Evolutionary conservation across 2,329 filamentous ascomycete species (phyloP), one percentile per base, ranked within the genome.

Genomic region (Tolypocladium endophyticum): DNA sequence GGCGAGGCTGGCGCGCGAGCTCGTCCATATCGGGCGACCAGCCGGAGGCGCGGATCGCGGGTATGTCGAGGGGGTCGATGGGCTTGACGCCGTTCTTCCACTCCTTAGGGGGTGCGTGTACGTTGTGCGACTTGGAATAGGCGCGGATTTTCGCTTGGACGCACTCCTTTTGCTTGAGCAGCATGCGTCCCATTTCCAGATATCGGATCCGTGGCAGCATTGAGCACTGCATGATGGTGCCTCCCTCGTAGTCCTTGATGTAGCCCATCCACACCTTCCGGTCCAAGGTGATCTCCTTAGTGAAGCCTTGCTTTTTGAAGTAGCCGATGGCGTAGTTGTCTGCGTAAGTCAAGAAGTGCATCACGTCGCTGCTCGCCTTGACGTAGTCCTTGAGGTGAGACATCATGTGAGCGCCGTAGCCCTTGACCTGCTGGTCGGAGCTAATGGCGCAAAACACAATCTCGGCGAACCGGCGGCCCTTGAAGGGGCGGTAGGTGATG

Each of bases 21-120:
- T 96, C 92, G 75, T 99, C 94, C 94, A 99, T 99, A 70, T 96
- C 93, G 0, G 90, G 89, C 0, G 90, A 95, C 94, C 94, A 99
- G 63, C 94, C 93, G 0, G 91, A 94, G 55, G 87, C 89, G 67
- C 87, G 91, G 74, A 99, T 97, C 18, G 93, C 92, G 23, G 89
- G 83, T 64, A 97, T 93, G 28, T 84, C 84, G 62, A 97, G 81
- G 0, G 94, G 91, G 69, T 99, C 89, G 70, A 97, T 95, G 58
- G 86, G 78, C 38, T 79, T 79, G 14, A 88, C 78, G 30, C 87
- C 89, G 59, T 86, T 89, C 70, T 86, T 87, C 92, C 93, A 99
- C 69, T 92, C 85, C 63, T 88, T 86, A 0, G 93, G 94, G 0
- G 94, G 91, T 25, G 85, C 77, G 70, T 99, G 93, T 35, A 97